A percentile compares a stretch with the other conserved stretches of the same genome.
Evolutionary conservation across 2,329 filamentous ascomycete genomes (phyloP).

Genomic region (Exophiala dermatitidis): DNA sequence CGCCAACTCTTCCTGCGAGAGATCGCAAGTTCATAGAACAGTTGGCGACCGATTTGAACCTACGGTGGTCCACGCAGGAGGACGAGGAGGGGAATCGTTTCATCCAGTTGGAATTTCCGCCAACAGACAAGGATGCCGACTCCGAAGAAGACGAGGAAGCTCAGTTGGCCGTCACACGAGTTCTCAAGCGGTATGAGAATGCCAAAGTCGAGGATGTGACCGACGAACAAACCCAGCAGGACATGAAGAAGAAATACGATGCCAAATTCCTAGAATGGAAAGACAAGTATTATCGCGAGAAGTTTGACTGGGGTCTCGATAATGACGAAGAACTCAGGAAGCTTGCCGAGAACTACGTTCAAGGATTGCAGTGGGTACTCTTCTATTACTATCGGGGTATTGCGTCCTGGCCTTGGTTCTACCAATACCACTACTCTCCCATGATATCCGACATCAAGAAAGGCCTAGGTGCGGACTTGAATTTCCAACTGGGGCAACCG

Average conservation of each 20-base stretch:
- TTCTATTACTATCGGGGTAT: constrained; percentile 98
- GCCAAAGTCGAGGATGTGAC: constrained; percentile 76
- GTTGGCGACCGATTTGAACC: constrained; percentile 61
- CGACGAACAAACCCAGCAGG: constrained; percentile 67
- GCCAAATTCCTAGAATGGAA: constrained; percentile 90
- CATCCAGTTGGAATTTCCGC: constrained; percentile 55
- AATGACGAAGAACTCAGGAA: constrained; percentile 73
- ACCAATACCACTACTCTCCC: constrained; percentile 90
- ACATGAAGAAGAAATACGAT: constrained; percentile 79
- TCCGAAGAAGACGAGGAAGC: constrained; percentile 78
- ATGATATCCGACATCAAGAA: constrained; percentile 94
- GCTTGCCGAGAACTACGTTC: constrained; percentile 91
- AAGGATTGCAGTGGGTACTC: constrained; percentile 95
- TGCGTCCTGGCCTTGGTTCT: constrained; percentile 98
- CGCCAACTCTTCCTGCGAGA: constrained; percentile 63
- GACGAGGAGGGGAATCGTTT: constrained; percentile 61
- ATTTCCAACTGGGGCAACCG: constrained; percentile 89
- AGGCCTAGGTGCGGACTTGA: constrained; percentile 76
- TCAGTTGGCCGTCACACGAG: constrained; percentile 70
- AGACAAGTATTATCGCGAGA: constrained; percentile 81
- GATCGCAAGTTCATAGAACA: constrained; percentile 93
- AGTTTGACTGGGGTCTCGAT: constrained; percentile 81
- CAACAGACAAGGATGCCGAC: constrained; percentile 49
- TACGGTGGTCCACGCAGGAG: constrained; percentile 58
- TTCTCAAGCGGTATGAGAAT: constrained; percentile 85